A percentile compares a stretch with the other conserved stretches of the same genome.
Conservation (phyloP, 2,329 filamentous ascomycete genomes). For the Catunica adiposa region DNA sequence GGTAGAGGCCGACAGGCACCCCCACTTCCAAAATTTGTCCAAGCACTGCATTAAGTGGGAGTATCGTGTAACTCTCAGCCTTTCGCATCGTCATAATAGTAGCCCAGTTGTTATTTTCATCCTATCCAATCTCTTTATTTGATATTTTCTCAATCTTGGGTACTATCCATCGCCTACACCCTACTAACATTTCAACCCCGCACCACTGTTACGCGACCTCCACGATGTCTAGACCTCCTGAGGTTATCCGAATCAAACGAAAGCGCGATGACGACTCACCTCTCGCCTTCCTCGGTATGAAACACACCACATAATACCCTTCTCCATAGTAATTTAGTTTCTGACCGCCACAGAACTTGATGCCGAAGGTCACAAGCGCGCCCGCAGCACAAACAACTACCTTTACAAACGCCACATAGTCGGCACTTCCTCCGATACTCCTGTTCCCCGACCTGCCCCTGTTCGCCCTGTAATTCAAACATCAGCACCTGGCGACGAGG, state of each 20-base stretch:
- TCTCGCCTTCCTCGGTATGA: constrained; percentile 37
- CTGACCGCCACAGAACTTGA: constrained; percentile 30
- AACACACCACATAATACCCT: too few relatives aligned
- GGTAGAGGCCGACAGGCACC: neutral
- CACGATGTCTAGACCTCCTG: constrained; percentile 39
- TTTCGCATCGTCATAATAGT: neutral
- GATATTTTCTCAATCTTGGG: neutral
- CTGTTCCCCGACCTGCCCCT: constrained; percentile 9
- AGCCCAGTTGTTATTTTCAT: neutral
- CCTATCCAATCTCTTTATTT: neutral
- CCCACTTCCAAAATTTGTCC: neutral
- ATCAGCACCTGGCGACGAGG: constrained; percentile 26
- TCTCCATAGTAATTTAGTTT: neutral
- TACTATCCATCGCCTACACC: too few relatives aligned
- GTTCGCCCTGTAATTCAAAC: constrained; percentile 31
- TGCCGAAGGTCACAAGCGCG: constrained; percentile 32
- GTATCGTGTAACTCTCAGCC: neutral
- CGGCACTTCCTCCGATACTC: constrained; percentile 16
- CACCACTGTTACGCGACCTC: too few relatives aligned
- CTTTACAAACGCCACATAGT: constrained; percentile 36
- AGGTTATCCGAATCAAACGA: constrained; percentile 44
- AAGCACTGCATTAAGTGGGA: neutral
- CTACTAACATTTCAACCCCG: too few relatives aligned
- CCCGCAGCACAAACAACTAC: constrained; percentile 33
- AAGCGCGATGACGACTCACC: constrained; percentile 38